These are phyloP conservation scores for Fraxinus latifolia DNA, from an alignment of 305 asterid genomes.

Conservation along the genomic window DNA sequence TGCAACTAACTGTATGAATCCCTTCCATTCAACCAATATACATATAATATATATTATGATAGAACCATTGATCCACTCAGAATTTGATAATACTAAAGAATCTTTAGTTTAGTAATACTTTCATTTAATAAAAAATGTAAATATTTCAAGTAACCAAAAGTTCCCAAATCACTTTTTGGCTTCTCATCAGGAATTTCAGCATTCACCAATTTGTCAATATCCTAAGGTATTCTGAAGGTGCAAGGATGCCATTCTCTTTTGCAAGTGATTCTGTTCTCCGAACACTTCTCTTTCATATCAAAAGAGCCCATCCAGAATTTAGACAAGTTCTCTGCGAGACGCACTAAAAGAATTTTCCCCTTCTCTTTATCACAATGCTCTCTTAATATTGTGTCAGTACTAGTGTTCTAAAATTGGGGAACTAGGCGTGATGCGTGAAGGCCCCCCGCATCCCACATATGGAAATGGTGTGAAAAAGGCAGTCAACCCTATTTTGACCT, in stretches of 20 bases:
- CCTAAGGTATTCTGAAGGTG: background rate
- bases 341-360: constrained; percentile 6
- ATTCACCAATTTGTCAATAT: background rate
- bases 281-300: background rate
- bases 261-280: constrained; percentile 2
- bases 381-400: constrained; percentile 5
- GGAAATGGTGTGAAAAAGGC: background rate
- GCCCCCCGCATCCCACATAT: background rate
- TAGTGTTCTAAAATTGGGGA: background rate
- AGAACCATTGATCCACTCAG: background rate
- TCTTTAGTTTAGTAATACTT: background rate
- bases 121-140: background rate
- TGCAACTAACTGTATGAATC: background rate
- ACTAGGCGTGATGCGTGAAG: background rate
- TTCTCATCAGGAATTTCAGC: background rate
- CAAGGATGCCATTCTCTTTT: background rate
- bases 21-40: background rate
- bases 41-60: background rate
- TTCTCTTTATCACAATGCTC: background rate
- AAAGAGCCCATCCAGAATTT: constrained; percentile 1
- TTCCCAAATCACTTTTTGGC: background rate
- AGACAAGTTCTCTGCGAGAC: constrained; percentile 11
- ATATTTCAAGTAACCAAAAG: background rate
- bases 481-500: background rate
- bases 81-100: background rate